Conservation (phyloP, 257 asterid species). For the Nicotiana noctiflora region DNA sequence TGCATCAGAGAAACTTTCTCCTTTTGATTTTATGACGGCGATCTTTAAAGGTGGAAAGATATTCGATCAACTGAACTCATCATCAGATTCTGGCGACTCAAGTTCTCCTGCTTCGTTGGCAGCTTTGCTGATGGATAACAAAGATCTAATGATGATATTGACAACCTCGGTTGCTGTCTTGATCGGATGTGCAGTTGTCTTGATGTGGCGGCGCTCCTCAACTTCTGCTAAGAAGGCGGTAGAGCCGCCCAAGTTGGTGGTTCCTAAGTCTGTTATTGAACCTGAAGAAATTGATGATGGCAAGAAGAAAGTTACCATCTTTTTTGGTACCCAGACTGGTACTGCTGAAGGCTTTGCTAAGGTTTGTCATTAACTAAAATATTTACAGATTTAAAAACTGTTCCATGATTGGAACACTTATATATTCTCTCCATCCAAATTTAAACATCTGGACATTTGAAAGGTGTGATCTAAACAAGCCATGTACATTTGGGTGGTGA, state of each 20-base stretch:
- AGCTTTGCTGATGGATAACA: constrained; percentile 70
- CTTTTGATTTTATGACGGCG: constrained; percentile 81
- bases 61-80: constrained; percentile 53
- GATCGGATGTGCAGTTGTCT: constrained; percentile 50
- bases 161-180: constrained; percentile 79
- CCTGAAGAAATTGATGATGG: constrained; percentile 80
- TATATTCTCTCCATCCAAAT: background rate
- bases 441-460: too few species aligned
- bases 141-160: constrained; percentile 60
- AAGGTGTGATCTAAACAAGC: too few species aligned
- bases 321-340: constrained; percentile 95
- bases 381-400: background rate
- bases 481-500: too few species aligned
- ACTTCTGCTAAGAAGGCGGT: constrained; percentile 44
- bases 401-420: background rate
- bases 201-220: constrained; percentile 63
- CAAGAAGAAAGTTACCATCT: constrained; percentile 66
- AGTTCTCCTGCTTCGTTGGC: constrained; percentile 34
- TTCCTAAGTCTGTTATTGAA: constrained; percentile 42
- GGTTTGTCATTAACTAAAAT: constrained; percentile 28
- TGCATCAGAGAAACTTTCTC: constrained; percentile 59
- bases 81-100: constrained; percentile 32
- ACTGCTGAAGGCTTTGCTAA: constrained; percentile 99
- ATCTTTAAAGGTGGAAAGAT: constrained; percentile 52
- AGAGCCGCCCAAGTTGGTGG: constrained; percentile 42